Evolutionary conservation across 805 yeast species (phyloP).

Genomic region (Lachancea nothofagi): DNA sequence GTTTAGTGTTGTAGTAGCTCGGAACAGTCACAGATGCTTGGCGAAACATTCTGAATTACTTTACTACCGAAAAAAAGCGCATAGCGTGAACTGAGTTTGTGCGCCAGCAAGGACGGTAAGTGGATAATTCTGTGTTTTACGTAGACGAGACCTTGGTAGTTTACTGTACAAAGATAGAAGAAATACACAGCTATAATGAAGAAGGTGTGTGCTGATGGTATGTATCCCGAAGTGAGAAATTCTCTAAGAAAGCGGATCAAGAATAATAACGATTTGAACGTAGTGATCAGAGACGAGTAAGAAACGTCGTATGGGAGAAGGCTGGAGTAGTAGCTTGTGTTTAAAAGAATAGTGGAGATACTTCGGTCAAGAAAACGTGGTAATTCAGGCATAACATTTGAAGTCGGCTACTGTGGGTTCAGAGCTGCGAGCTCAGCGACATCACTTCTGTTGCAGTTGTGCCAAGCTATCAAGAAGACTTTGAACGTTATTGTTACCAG

Average conservation of each 20-base stretch:
- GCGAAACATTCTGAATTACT: no score
- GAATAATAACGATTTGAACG: not conserved
- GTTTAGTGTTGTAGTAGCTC: no score
- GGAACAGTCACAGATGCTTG: no score
- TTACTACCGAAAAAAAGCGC: no score
- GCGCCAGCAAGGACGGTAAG: not conserved
- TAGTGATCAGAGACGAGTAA: no score
- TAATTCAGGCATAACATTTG: no score
- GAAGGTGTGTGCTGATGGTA: not conserved
- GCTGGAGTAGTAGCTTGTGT: no score
- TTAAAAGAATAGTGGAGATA: no score
- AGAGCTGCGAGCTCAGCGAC: not conserved
- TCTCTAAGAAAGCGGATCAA: constrained; percentile 1
- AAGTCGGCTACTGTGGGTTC: not conserved
- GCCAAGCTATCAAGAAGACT: constrained; percentile 36
- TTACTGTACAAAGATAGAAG: not conserved
- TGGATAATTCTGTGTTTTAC: not conserved
- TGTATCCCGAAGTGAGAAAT: not conserved
- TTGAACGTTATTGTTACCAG: constrained; percentile 33
- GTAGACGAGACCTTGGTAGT: not conserved
- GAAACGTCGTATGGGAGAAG: no score
- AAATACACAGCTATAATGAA: constrained; percentile 1
- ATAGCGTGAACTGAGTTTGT: no score
- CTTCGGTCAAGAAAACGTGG: no score
- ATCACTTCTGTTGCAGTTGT: constrained; percentile 30